Evolutionary conservation across 257 asterid species (phyloP), one percentile per base, ranked within the genome.

Genomic region (Euphrasia confusa): DNA sequence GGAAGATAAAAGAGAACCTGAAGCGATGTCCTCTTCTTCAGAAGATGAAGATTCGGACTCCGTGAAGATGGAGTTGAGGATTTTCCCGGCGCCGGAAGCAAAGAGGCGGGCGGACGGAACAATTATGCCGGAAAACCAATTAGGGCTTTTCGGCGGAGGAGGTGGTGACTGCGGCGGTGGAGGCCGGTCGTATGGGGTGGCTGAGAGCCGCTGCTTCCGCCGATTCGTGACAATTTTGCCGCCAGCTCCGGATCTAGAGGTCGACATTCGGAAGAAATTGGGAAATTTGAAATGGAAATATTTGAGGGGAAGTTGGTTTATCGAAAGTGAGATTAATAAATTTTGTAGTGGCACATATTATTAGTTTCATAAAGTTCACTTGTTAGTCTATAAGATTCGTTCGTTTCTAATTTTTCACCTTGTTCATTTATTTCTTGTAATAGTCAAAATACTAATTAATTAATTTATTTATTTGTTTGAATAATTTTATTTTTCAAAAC

Each of bases 71-170:
- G 86, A 67, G 7, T 86, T 73, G 15, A 88, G 10, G 42, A 91
- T 64, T 72, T 84, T 88, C 2, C 84, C 87, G 9, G 96, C 95
- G 47, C 95, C 90, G n/a, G 95, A 78, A 14, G 90, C 84, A 45
- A 90, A 62, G 64, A 75, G 75, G 56, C 77, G 79, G 10, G 83
- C 84, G 60, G 81, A 77, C 10, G 84, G 84, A 44, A 81, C 67
- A 61, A 82, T 14, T 35, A 72, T 12, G 60, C 79, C 74, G 45
- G 78, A 14, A 7, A 82, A 77, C 85, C 81, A 90, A 69, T 66
- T 79, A 70, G 79, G 83, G 73, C 69, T 75, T 55, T 59, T 64
- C 0, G 52, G 68, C 40, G 72, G 68, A 53, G 61, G 78, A 39
- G 71, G 78, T 17, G 48, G 76, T 6, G 70, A 49, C 9, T 42